Conservation (phyloP, 371 early-diverging fungal genomes). For the Mucor piriformis region DNA sequence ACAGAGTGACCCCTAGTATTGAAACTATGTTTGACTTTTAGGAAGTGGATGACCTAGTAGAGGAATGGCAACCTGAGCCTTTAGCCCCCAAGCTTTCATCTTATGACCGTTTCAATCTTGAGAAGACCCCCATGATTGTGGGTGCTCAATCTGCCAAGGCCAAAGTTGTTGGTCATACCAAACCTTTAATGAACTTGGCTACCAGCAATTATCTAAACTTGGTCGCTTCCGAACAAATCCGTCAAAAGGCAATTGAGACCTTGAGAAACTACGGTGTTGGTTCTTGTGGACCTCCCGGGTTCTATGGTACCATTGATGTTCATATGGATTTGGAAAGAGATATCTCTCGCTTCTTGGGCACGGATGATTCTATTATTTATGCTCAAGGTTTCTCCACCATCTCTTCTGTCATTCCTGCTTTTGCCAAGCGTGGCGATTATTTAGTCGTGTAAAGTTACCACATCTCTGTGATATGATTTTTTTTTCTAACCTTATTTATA, state of each 20-base stretch:
- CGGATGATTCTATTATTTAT: slow-evolving; percentile 94
- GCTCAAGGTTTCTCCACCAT: slow-evolving; percentile 97
- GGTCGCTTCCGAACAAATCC: slow-evolving; percentile 73
- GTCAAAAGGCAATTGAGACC: slow-evolving; percentile 87
- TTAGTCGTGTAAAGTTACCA: slow-evolving; percentile 61
- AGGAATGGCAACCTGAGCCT: slow-evolving; percentile 97
- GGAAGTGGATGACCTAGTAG: slow-evolving; percentile 82
- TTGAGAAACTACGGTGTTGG: slow-evolving; percentile 99
- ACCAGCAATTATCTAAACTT: slow-evolving; percentile 89
- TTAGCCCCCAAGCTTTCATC: slow-evolving; percentile 80
- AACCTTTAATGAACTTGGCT: slow-evolving; percentile 81
- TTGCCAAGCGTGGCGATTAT: slow-evolving; percentile 96
- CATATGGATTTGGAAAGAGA: slow-evolving; percentile 96
- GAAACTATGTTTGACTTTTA: background rate
- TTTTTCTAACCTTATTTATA: background rate
- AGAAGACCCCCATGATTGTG: slow-evolving; percentile 75
- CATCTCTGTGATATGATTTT: background rate
- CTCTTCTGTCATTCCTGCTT: slow-evolving; percentile 96
- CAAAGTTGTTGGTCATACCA: slow-evolving; percentile 54
- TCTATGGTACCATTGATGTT: slow-evolving; percentile 99
- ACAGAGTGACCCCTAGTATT: too few relatives aligned
- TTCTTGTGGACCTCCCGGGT: slow-evolving; percentile 99
- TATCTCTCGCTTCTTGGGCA: slow-evolving; percentile 88
- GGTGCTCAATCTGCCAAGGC: slow-evolving; percentile 69
- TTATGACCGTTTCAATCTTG: slow-evolving; percentile 78